These are phyloP conservation scores for Penicillium manginii DNA, from an alignment of 495 filamentous ascomycete genomes.

Conservation along the genomic window DNA sequence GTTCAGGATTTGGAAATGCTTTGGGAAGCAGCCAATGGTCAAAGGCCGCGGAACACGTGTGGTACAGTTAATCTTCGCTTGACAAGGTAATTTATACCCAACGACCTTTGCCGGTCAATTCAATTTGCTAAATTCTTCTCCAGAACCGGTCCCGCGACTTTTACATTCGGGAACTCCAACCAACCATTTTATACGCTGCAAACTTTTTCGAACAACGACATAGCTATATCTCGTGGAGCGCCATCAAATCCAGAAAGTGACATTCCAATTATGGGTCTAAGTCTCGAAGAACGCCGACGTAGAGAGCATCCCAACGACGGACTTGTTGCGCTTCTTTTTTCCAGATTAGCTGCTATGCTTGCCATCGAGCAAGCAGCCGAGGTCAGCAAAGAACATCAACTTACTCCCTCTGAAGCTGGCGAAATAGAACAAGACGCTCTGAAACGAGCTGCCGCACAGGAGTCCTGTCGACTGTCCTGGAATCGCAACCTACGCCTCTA, in stretches of 20 bases:
- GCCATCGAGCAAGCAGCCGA: conserved; percentile 65
- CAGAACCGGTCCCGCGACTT: conserved; percentile 41
- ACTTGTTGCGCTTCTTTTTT: conserved; percentile 74
- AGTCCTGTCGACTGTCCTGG: conserved; percentile 74
- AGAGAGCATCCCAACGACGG: conserved; percentile 66
- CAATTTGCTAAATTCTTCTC: conserved; percentile 22
- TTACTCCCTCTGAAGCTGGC: conserved; percentile 47
- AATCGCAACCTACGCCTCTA: conserved; percentile 63
- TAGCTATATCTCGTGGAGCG: conserved; percentile 43
- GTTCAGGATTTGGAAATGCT: conserved; percentile 49
- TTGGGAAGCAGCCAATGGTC: conserved; percentile 61
- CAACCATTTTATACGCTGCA: conserved; percentile 52
- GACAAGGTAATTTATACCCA: conserved; percentile 38
- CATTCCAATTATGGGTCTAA: conserved; percentile 59
- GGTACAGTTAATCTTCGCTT: conserved; percentile 50
- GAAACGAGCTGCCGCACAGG: conserved; percentile 66
- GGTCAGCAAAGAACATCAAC: conserved; percentile 41
- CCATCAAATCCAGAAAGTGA: conserved; percentile 41
- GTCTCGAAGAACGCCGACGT: conserved; percentile 59
- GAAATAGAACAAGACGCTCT: conserved; percentile 60
- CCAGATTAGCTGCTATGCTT: conserved; percentile 68
- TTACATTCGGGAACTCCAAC: conserved; percentile 42
- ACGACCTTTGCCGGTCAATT: not conserved
- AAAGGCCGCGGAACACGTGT: conserved; percentile 41
- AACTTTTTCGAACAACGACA: conserved; percentile 44